These are phyloP conservation scores for Globisporangium sylvaticum DNA, from an alignment of 352 stramenopile species.

Conservation along the genomic window DNA sequence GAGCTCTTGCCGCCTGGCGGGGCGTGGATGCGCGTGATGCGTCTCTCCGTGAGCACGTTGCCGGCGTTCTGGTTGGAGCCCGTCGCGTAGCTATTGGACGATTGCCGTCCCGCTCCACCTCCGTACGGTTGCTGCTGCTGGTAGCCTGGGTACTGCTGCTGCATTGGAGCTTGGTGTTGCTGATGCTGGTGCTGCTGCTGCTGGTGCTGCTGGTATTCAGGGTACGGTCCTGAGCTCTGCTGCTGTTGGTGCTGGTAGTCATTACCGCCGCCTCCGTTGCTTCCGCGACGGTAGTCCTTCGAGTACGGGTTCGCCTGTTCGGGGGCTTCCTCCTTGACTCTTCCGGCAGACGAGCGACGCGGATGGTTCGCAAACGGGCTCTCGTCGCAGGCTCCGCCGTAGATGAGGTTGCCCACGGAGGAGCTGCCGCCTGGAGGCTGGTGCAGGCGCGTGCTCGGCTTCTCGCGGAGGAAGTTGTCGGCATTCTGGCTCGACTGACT, in stretches of 20 bases:
- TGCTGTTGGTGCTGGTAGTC: conserved; percentile 20
- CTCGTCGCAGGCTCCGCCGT: conserved; percentile 44
- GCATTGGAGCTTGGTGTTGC: conserved; percentile 21
- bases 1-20: conserved; percentile 80
- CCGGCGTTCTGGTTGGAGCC: conserved; percentile 86
- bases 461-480: conserved; percentile 76
- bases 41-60: conserved; percentile 88
- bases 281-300: conserved; percentile 31
- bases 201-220: conserved; percentile 21
- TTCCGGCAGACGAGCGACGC: conserved; percentile 27
- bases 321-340: conserved; percentile 47
- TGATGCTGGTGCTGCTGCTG: conserved; percentile 15
- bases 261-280: conserved; percentile 3
- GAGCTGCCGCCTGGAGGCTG: conserved; percentile 66
- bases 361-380: conserved; percentile 52
- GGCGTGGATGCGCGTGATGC: conserved; percentile 87
- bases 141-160: conserved; percentile 11
- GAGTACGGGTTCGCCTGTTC: conserved; percentile 51
- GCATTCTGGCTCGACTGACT: conserved; percentile 73
- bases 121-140: conserved; percentile 24
- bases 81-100: conserved; percentile 83
- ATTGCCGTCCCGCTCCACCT: conserved; percentile 23
- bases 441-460: conserved; percentile 74
- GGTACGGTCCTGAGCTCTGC: conserved; percentile 12
- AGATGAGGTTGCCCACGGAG: conserved; percentile 73